Evolutionary conservation across 192 early-diverging fungal species (phyloP), one percentile per base, ranked within the genome.

Genomic region (Chytriomyces hyalinus): DNA sequence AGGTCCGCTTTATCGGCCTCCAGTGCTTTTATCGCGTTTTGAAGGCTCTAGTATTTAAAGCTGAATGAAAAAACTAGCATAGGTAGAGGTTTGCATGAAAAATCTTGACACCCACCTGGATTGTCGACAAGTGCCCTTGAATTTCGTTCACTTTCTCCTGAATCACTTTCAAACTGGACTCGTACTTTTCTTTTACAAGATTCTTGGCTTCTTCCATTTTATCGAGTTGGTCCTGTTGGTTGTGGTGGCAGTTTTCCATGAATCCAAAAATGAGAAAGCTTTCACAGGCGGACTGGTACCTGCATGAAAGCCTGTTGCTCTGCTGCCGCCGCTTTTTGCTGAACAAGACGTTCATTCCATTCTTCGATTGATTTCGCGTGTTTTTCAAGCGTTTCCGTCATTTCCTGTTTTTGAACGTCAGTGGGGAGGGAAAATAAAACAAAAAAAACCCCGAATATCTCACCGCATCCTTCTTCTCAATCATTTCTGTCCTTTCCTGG

Each of bases 141-240:
- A 89, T 91, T 70, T 92, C 87, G 49, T 80, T 79, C 22, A 89
- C 87, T 65, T 84, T 82, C 47, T 85, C 77, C 28, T 75, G 61
- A 82, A 82, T 48, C 75, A 64, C 67, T 83, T 65, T 61, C 65
- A 67, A 4, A 26, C 67, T 81, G 76, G 60, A 44, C 22, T 51
- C 65, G 26, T 68, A 47, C 61, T 75, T 77, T 44, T 75, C 71
- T 65, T 81, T 78, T 48, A 78, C 71, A n/a, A 44, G 17, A 49
- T 78, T 65, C 49, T 72, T 73, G 28, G 77, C 82, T 61, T 81
- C 82, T n/a, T 79, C 65, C 49, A 78, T 61, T 57, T 87, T 83
- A 6, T 84, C 80, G 0, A 79, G 61, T n/a, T 80, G 73, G 10
- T 79, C 78, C 70, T 80, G 59, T 24, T 24, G 45, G 17, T 13